A percentile compares a stretch with the other conserved stretches of the same genome.
Evolutionary conservation across 306 rosid species (phyloP).

Genomic region (Glycyrrhiza uralensis): DNA sequence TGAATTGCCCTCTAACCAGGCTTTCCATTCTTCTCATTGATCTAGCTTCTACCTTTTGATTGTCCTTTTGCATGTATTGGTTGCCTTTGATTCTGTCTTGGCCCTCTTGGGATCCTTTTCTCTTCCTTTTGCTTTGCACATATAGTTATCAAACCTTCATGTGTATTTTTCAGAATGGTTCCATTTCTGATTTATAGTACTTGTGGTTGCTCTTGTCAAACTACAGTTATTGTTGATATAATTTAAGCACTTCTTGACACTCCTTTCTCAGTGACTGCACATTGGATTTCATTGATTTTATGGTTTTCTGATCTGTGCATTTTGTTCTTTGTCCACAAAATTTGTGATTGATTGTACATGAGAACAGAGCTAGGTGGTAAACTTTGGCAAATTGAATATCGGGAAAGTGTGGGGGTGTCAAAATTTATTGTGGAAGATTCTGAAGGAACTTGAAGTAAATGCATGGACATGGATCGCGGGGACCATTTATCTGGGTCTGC

Average conservation of each 20-base stretch:
- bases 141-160: slow-evolving; percentile 22
- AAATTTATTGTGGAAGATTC: slow-evolving; percentile 24
- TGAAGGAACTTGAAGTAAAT: slow-evolving; percentile 42
- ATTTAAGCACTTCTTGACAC: not conserved
- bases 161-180: slow-evolving; percentile 18
- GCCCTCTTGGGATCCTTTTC: slow-evolving; percentile 14
- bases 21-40: slow-evolving; percentile 30
- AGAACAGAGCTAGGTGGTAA: slow-evolving; percentile 34
- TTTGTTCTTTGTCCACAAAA: not conserved
- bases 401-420: not conserved
- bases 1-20: slow-evolving; percentile 14
- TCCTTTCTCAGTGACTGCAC: not conserved
- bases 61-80: slow-evolving; percentile 20
- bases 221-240: not conserved
- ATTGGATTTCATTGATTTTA: slow-evolving; percentile 14
- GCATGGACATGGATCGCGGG: slow-evolving; percentile 99
- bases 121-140: slow-evolving; percentile 14
- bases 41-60: slow-evolving; percentile 23
- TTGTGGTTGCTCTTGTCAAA: not conserved
- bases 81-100: slow-evolving; percentile 29
- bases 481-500: slow-evolving; percentile 85
- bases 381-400: slow-evolving; percentile 20
- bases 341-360: slow-evolving; percentile 27
- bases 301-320: slow-evolving; percentile 24
- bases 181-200: not conserved